Evolutionary conservation across 2,329 filamentous ascomycete genomes (phyloP), one percentile per base, ranked within the genome.

Genomic region (Fusarium oxysporum): DNA sequence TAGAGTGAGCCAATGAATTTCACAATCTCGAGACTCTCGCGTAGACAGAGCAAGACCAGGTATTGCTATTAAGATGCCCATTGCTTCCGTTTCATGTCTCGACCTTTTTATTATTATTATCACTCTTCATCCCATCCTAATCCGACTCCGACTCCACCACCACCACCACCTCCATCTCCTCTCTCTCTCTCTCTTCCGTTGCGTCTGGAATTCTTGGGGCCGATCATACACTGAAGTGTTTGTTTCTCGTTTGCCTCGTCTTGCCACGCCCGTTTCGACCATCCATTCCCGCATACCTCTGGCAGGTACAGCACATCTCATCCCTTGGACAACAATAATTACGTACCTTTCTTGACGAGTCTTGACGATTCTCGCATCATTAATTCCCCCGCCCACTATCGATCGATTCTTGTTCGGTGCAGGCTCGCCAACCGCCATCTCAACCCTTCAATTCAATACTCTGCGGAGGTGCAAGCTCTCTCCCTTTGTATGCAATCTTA

Each of bases 401-500:
- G 47, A 64, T 70, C 51, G 33, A 50, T 60, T 60, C 47, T 45
- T 56, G 37, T 54, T 65, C 65, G 71, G 75, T 76, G 72, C 75
- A 62, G 74, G 74, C 67, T 56, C 54, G 32, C 35, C 74, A 62
- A 64, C 51, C 41, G 50, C 43, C 43, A 56, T 40, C 61, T 51
- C 57, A 44, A 66, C 63, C 70, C 68, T 68, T 70, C 58, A 48
- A 48, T 32, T 32, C 45, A 73, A 70, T 70, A 72, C 71, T 68
- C 25, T 48, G 68, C 40, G 62, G 72, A 75, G 53, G 59, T 75
- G 73, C 73, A 59, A 71, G 66, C 69, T 75, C 69, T 74, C 74
- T 77, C 73, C 75, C 75, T 73, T 71, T 71, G 63, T 71, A 76
- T 71, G 55, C 59, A 70, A 68, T 76, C 61, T 75, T 66, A 62